Evolutionary conservation across 345 rosid species (phyloP).

Genomic region (Gossypium bickii): DNA sequence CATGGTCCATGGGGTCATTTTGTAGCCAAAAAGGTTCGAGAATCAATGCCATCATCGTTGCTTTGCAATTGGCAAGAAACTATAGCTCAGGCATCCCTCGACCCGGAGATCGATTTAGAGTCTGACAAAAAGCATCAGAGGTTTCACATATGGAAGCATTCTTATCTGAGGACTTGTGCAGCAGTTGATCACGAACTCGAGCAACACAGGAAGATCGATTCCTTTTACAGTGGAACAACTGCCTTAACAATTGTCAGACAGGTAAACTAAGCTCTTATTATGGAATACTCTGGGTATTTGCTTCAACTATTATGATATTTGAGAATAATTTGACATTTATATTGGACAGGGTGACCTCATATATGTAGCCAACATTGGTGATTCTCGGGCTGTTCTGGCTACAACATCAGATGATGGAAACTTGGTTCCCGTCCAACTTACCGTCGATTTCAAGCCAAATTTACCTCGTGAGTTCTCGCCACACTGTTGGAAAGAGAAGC

Average conservation of each 20-base stretch:
- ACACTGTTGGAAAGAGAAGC: neutral
- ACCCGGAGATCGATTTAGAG: conserved; percentile 47
- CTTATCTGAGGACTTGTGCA: conserved; percentile 73
- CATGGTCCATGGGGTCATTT: conserved; percentile 98
- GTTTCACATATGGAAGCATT: conserved; percentile 73
- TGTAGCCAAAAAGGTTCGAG: conserved; percentile 75
- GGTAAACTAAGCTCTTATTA: conserved; percentile 27
- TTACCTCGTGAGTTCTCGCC: conserved; percentile 58
- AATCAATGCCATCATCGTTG: conserved; percentile 65
- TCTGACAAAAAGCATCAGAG: conserved; percentile 43
- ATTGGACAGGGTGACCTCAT: conserved; percentile 61
- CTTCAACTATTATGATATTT: neutral
- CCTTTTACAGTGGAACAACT: conserved; percentile 82
- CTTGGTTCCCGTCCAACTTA: conserved; percentile 72
- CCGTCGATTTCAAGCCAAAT: conserved; percentile 82
- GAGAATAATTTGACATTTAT: conserved; percentile 12
- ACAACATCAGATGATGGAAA: conserved; percentile 72
- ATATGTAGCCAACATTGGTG: conserved; percentile 77
- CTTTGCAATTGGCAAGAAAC: conserved; percentile 83
- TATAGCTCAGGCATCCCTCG: conserved; percentile 44
- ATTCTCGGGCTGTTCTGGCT: conserved; percentile 87
- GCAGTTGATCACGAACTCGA: conserved; percentile 72
- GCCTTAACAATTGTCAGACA: conserved; percentile 80
- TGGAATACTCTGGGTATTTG: no score
- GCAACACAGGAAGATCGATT: conserved; percentile 59